Evolutionary conservation across 23 red algal species (phyloP), one percentile per base, ranked within the genome.

Genomic region (Gracilaria gracilis): DNA sequence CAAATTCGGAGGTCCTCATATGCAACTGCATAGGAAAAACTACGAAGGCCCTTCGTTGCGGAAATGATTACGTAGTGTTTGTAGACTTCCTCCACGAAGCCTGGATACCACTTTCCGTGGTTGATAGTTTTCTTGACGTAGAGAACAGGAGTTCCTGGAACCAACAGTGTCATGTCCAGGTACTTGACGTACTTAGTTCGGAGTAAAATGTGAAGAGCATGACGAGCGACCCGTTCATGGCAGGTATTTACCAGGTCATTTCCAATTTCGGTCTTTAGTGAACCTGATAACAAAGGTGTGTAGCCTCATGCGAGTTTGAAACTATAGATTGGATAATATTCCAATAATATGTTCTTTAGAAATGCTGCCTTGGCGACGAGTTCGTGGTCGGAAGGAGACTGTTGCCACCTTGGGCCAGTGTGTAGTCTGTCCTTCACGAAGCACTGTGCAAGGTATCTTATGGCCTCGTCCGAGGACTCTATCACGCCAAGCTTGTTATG

Each of bases 231-330:
- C 14, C 48, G 23, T 54, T 86, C 61, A 15, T 53, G 20, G 25
- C 54, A 53, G 12, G 82, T 1, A 13, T 4, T 0, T 5, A 86
- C 12, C 5, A 86, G 0, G 8, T 86, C 65, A 1, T 53, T 33
- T 0, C 15, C 29, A 0, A 67, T 21, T 0, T 17, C 4, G 27
- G 27, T 51, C 69, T 35, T 84, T 44, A 0, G 81, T 25, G 1
- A 84, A 38, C 7, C 53, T 32, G 31, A 65, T 1, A 84, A 13
- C 9, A 25, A 69, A 16, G 65, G 82, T 14, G 20, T 86, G 82
- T 72, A 86, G 14, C 61, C 65, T 47, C 46, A 9, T n/a, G 82
- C 82, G 13, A 86, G 82, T 55, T 86, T 65, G 32, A 86, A 86
- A 28, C 82, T 55, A 4, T 5, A 39, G 25, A 67, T 19, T 0